Evolutionary conservation across 192 early-diverging fungal genomes (phyloP).

Genomic region (Nowakowskiella sp.): DNA sequence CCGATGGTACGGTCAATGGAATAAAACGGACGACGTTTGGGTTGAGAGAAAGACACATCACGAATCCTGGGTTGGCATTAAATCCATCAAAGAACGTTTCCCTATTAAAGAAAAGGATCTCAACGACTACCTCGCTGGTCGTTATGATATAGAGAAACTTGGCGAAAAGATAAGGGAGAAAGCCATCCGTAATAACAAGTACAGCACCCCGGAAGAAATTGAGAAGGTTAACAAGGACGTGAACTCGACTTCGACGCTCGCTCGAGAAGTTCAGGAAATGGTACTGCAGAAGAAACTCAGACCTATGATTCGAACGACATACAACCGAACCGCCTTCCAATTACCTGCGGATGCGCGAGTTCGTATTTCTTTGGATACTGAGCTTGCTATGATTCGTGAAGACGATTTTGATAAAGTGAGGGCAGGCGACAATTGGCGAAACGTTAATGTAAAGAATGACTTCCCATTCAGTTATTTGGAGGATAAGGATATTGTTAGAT

Average conservation of each 20-base stretch:
- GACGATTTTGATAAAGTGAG: constrained; percentile 69
- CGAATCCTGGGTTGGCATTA: constrained; percentile 85
- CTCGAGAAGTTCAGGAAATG: constrained; percentile 61
- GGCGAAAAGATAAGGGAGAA: constrained; percentile 70
- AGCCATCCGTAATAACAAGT: constrained; percentile 26
- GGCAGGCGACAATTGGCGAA: constrained; percentile 82
- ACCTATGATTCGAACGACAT: constrained; percentile 79
- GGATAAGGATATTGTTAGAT: constrained; percentile 68
- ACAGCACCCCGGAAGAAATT: constrained; percentile 2
- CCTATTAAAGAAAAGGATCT: constrained; percentile 89
- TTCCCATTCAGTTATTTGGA: constrained; percentile 74
- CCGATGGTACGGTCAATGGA: constrained; percentile 92
- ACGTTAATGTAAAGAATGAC: constrained; percentile 71
- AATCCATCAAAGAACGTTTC: constrained; percentile 76
- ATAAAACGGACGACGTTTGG: constrained; percentile 73
- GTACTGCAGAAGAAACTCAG: constrained; percentile 58
- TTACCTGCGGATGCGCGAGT: constrained; percentile 89
- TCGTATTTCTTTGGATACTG: constrained; percentile 90
- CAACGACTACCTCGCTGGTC: constrained; percentile 75
- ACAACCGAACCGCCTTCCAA: constrained; percentile 98
- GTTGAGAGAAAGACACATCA: constrained; percentile 97
- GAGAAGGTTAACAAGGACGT: constrained; percentile 68
- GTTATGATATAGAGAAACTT: constrained; percentile 61
- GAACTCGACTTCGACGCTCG: constrained; percentile 56
- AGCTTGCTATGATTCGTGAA: constrained; percentile 93